Conservation (phyloP, 2,329 filamentous ascomycete species). For the Ophiognomonia clavigignenti-juglandacearum region DNA sequence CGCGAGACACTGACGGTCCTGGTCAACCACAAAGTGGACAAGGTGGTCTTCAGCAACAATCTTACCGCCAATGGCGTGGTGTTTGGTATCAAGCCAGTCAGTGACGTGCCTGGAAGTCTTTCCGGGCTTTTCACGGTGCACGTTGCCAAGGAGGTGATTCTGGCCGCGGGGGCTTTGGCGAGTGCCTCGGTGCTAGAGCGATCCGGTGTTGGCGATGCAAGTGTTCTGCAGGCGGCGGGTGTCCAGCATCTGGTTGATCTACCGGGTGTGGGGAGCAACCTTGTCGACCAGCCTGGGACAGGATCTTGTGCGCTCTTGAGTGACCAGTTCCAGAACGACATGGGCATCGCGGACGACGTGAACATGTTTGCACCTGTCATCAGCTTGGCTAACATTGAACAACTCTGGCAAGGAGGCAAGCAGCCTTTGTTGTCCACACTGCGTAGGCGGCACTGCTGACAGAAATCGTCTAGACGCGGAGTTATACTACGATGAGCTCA, state of each 20-base stretch:
- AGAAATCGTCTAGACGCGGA: background rate
- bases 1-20: slow-evolving; percentile 6
- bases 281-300: slow-evolving; percentile 20
- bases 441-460: too few relatives aligned
- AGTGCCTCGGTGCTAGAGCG: slow-evolving; percentile 11
- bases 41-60: slow-evolving; percentile 1
- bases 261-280: slow-evolving; percentile 11
- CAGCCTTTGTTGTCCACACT: background rate
- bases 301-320: slow-evolving; percentile 17
- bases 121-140: background rate
- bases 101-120: background rate
- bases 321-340: slow-evolving; percentile 18
- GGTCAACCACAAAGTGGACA: slow-evolving; percentile 14
- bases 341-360: slow-evolving; percentile 17
- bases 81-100: background rate
- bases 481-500: background rate
- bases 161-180: slow-evolving; percentile 13
- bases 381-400: slow-evolving; percentile 19
- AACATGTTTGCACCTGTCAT: slow-evolving; percentile 20
- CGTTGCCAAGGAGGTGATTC: slow-evolving; percentile 8
- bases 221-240: slow-evolving; percentile 1
- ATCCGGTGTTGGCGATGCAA: slow-evolving; percentile 6
- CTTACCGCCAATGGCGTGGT: background rate
- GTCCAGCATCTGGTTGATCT: slow-evolving; percentile 7
- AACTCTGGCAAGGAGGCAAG: slow-evolving; percentile 15